phyloP scores from a whole-genome alignment of 768 basidiomycete species.

The Suillus decipiens region DNA sequence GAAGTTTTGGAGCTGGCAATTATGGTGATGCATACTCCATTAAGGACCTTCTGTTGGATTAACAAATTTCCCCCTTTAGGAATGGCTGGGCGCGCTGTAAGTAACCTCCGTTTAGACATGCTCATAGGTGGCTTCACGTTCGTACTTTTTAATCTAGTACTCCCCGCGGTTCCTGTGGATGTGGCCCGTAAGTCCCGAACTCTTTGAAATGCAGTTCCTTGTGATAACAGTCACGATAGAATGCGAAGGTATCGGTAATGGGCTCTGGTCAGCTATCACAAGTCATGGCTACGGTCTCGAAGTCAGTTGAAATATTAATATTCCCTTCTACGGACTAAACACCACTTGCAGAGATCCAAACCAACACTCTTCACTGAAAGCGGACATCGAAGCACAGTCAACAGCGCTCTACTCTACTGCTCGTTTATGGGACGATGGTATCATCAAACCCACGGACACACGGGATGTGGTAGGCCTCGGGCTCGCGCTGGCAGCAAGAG shows the following conservation, averaged over 20 bases:
- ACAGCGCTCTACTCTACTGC: slow-evolving; percentile 87
- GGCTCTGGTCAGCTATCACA: slow-evolving; percentile 90
- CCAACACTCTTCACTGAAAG: slow-evolving; percentile 72
- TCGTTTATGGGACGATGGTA: slow-evolving; percentile 92
- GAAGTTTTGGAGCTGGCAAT: slow-evolving; percentile 93
- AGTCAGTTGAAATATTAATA: slow-evolving; percentile 49
- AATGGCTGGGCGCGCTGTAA: slow-evolving; percentile 90
- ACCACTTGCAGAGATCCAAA: slow-evolving; percentile 62
- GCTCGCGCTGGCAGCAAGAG: slow-evolving; percentile 73
- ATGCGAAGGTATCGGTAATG: slow-evolving; percentile 95
- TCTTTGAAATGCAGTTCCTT: slow-evolving; percentile 1
- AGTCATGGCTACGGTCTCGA: slow-evolving; percentile 90
- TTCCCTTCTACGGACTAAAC: neutral
- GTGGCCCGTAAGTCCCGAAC: slow-evolving; percentile 77
- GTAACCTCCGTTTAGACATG: slow-evolving; percentile 24
- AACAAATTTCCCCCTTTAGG: slow-evolving; percentile 43
- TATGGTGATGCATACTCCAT: slow-evolving; percentile 57
- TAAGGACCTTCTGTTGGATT: slow-evolving; percentile 9
- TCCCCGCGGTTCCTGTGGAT: slow-evolving; percentile 96
- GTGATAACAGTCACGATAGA: slow-evolving; percentile 41
- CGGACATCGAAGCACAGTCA: slow-evolving; percentile 87
- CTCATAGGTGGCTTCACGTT: slow-evolving; percentile 4
- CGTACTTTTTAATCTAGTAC: slow-evolving; percentile 51
- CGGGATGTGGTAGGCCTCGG: slow-evolving; percentile 85
- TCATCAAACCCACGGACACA: slow-evolving; percentile 88